Percentiles rank a stretch among this genome's conserved stretches.
Conservation (phyloP, 345 rosid genomes). For the Bruguiera sexangula region DNA sequence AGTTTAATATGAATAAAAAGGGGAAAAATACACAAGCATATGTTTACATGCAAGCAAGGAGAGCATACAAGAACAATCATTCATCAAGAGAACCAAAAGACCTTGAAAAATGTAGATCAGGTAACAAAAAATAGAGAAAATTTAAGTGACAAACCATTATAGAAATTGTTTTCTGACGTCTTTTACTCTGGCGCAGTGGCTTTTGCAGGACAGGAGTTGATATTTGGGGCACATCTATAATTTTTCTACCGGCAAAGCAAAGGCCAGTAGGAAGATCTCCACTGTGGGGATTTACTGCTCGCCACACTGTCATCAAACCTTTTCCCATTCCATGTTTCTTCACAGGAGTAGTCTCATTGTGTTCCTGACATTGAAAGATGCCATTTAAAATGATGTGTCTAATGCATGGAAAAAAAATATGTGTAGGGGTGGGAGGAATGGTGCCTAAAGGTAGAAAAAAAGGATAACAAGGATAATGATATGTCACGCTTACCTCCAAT, state of each 20-base stretch:
- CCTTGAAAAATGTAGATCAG: slow-evolving; percentile 7
- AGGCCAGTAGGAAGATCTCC: slow-evolving; percentile 54
- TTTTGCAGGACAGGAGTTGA: slow-evolving; percentile 27
- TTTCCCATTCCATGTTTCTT: slow-evolving; percentile 94
- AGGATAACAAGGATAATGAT: background rate
- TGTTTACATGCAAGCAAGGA: slow-evolving; percentile 5
- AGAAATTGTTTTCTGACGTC: slow-evolving; percentile 40
- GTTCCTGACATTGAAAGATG: slow-evolving; percentile 20
- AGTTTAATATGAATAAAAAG: background rate
- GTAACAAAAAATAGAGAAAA: slow-evolving; percentile 21
- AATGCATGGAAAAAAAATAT: slow-evolving; percentile 9
- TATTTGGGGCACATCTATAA: slow-evolving; percentile 13
- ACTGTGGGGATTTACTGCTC: slow-evolving; percentile 58
- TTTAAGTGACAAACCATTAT: slow-evolving; percentile 44
- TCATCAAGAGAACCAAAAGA: slow-evolving; percentile 10
- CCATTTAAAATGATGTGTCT: slow-evolving; percentile 22
- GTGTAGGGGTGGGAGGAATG: background rate
- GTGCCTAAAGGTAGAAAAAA: background rate
- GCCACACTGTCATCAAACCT: slow-evolving; percentile 93
- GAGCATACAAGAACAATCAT: background rate
- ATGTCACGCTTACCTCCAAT: slow-evolving; percentile 7
- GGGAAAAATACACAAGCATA: slow-evolving; percentile 1
- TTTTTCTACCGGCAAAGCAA: slow-evolving; percentile 33
- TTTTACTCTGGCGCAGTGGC: slow-evolving; percentile 40
- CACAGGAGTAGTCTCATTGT: slow-evolving; percentile 26